These are phyloP conservation scores for Stagonosporopsis rhizophila DNA, from an alignment of 2,329 filamentous ascomycete genomes.

Conservation along the genomic window DNA sequence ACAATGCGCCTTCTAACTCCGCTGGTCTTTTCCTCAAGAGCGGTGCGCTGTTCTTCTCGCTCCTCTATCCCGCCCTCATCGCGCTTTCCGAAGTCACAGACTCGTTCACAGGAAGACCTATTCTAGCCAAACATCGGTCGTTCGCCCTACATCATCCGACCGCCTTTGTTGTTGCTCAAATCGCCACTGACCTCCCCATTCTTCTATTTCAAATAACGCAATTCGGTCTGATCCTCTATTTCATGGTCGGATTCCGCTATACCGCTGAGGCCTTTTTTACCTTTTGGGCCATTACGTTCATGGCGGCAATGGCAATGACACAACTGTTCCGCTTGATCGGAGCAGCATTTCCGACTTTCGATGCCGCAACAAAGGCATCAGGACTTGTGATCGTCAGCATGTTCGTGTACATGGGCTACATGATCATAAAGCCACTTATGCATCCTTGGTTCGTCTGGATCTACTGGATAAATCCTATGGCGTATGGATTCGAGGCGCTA, in stretches of 20 bases:
- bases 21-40: neutral
- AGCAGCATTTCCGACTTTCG: conserved; percentile 67
- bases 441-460: conserved; percentile 81
- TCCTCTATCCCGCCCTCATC: neutral
- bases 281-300: conserved; percentile 71
- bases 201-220: neutral
- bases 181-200: neutral
- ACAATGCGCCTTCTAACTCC: neutral
- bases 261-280: conserved; percentile 79
- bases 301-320: conserved; percentile 64
- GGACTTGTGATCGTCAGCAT: conserved; percentile 63
- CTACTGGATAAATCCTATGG: conserved; percentile 78
- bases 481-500: conserved; percentile 74
- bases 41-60: neutral
- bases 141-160: neutral
- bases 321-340: conserved; percentile 81
- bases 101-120: neutral
- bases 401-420: conserved; percentile 64
- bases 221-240: conserved; percentile 61
- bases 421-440: conserved; percentile 65
- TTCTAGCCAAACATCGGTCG: neutral
- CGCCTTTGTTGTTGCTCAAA: neutral
- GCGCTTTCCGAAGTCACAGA: neutral
- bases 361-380: conserved; percentile 61
- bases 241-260: conserved; percentile 77